Base-by-base conservation (phyloP, 2,329 filamentous ascomycete species). In the Cercospora sp. region DNA sequence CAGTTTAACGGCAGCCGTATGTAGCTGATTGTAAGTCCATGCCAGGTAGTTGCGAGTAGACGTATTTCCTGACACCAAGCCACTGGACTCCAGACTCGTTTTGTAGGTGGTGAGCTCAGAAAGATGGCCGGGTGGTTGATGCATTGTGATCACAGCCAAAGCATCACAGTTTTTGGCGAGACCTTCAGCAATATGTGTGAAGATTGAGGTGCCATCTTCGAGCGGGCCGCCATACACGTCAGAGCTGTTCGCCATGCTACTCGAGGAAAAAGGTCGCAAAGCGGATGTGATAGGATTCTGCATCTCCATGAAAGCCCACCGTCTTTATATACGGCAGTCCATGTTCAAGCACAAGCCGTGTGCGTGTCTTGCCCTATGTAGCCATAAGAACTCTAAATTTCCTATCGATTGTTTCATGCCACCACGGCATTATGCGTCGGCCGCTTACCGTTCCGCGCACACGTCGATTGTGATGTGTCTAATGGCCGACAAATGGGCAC, bases 1-100 rank as follows among this genome's bases (percentile, higher is more conserved):
- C 12, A 71, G 58, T 5, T 67, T 71, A 1, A 69, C 12, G 3
- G 69, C 58, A 7, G 66, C 67, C 6, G 10, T 16, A 30, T 69
- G 65, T 30, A 70, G 64, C 39, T 72, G 69, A 5, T 51, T 48
- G 64, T 68, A 72, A 7, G 63, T 72, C 70, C 70, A 71, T 66
- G 42, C 23, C 23, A 71, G 42, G 45, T 67, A 68, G 30, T 57
- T 33, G 18, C 57, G 53, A 18, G n/a, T 58, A 39, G 42, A 13
- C 16, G 18, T 16, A 45, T 42, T 18, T 2, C 26, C 26, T 12
- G 13, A 0, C n/a, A 1, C 12, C 12, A 23, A n/a, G n/a, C 1
- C 33, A 45, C 2, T 45, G 5, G 18, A 33, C 31, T 51, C 45
- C 45, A 23, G 18, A 23, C 45, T 51, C 20, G 10, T 23, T 42